Evolutionary conservation across 441 rosid species (phyloP), one percentile per base, ranked within the genome.

Genomic region (Corymbia calophylla): DNA sequence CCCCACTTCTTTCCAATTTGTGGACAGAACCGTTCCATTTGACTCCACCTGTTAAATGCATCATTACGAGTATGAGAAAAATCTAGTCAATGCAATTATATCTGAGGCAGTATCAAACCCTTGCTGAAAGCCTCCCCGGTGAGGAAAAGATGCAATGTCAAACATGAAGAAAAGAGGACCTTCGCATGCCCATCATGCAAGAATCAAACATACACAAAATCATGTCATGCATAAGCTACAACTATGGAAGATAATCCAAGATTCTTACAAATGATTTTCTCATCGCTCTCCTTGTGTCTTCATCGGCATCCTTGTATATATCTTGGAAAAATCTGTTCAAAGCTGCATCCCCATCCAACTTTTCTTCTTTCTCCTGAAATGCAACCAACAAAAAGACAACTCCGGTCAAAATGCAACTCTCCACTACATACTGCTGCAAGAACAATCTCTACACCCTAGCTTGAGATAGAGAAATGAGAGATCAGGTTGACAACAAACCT

Each of bases 341-440:
- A 29, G 96, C 99, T 8, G 99, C 99, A 91, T 98, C 99, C 88
- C 99, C 99, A 68, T 98, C 99, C 60, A 98, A 92, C 89, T 97
- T 95, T 92, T 98, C 99, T 14, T 98, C 99, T 93, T 98, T 98
- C 91, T 98, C 99, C 99, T 98, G 94, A 88, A 93, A 90, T 88
- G 60, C 87, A 53, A 53, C 58, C 70, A 88, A 29, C 66, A 87
- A 87, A 68, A n/a, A 77, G 35, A 27, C 60, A 84, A 18, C 77
- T 44, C 86, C 27, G 35, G 31, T 31, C 32, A 25, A 77, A 77
- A 31, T 77, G n/a, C 84, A 77, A 44, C 48, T 23, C 49, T 77
- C 84, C 39, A 47, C 27, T 15, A 80, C 47, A 84, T 6, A 77
- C 53, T 44, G 17, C 23, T 13, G 84, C 48, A 44, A 77, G 35